Percentiles rank a stretch among this genome's conserved stretches.
phyloP scores from a whole-genome alignment of 768 basidiomycete species.

The Boletus speciosus region DNA sequence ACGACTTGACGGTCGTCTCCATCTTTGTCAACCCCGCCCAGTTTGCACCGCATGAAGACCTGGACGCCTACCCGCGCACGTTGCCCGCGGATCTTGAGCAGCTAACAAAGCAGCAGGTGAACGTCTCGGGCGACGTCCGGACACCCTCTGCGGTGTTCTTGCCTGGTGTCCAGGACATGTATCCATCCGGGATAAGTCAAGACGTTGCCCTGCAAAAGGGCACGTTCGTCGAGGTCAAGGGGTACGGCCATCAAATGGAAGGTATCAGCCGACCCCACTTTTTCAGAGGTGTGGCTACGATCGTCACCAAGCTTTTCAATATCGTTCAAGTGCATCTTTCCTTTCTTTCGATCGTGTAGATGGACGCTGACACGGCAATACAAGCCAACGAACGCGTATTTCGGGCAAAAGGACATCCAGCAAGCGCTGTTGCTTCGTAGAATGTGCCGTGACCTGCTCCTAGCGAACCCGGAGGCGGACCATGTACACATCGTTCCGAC shows the following conservation, averaged over 20 bases:
- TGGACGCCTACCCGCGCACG: constrained; percentile 87
- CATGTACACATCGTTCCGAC: constrained; percentile 89
- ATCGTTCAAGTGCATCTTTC: constrained; percentile 63
- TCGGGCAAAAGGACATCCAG: constrained; percentile 98
- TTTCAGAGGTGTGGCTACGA: constrained; percentile 93
- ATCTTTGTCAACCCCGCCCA: constrained; percentile 99
- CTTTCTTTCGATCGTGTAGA: neutral
- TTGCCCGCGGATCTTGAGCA: constrained; percentile 69
- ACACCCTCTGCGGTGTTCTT: constrained; percentile 71
- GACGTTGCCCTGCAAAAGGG: constrained; percentile 72
- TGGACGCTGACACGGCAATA: neutral
- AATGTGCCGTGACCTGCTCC: constrained; percentile 73
- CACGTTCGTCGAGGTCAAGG: constrained; percentile 90
- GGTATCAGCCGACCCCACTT: constrained; percentile 84
- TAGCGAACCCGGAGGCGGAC: constrained; percentile 69
- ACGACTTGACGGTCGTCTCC: constrained; percentile 86
- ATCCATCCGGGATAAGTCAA: constrained; percentile 87
- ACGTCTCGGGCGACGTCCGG: constrained; percentile 32
- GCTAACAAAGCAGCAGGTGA: constrained; percentile 41
- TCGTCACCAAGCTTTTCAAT: constrained; percentile 95
- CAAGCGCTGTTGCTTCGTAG: constrained; percentile 84
- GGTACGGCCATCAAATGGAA: constrained; percentile 91
- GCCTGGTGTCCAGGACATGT: constrained; percentile 81
- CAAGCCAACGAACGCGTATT: constrained; percentile 85
- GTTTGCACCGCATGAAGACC: constrained; percentile 94